These are phyloP conservation scores for Euclidium syriacum DNA, from an alignment of 345 rosid genomes.

Conservation along the genomic window DNA sequence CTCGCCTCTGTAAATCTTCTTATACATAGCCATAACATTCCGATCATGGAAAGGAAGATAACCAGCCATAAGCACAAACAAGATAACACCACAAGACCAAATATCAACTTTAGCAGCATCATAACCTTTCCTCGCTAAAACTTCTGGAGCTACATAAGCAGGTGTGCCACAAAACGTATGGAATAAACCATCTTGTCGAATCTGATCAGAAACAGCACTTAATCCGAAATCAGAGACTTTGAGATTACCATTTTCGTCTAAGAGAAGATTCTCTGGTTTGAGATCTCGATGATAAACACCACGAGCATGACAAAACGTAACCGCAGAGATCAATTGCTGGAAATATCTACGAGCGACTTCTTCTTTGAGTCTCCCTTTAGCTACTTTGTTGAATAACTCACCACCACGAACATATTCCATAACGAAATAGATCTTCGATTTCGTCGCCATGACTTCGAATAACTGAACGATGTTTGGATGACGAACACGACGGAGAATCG, in stretches of 20 bases:
- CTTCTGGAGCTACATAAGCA: constrained; percentile 87
- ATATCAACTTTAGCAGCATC: constrained; percentile 80
- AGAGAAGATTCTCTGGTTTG: constrained; percentile 74
- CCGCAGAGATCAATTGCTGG: constrained; percentile 79
- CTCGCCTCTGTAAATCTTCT: constrained; percentile 67
- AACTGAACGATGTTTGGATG: constrained; percentile 83
- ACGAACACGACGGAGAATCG: constrained; percentile 77
- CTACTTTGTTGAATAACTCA: constrained; percentile 68
- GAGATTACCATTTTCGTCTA: constrained; percentile 65
- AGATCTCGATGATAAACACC: constrained; percentile 85
- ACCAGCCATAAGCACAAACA: constrained; percentile 75
- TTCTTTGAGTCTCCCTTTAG: constrained; percentile 69
- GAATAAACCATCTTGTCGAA: constrained; percentile 61
- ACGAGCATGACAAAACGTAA: constrained; percentile 68
- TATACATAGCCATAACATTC: constrained; percentile 72
- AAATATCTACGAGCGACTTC: constrained; percentile 64
- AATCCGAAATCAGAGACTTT: constrained; percentile 89
- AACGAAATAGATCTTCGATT: constrained; percentile 76
- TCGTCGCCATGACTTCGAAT: constrained; percentile 91
- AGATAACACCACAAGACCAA: constrained; percentile 91
- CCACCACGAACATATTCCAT: constrained; percentile 90
- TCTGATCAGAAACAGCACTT: constrained; percentile 74
- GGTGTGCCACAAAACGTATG: constrained; percentile 91
- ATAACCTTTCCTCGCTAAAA: constrained; percentile 60
- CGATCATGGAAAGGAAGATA: constrained; percentile 75